Evolutionary conservation across 2,329 filamentous ascomycete genomes (phyloP), one percentile per base, ranked within the genome.

Genomic region (Ophiognomonia clavigignenti-juglandacearum): DNA sequence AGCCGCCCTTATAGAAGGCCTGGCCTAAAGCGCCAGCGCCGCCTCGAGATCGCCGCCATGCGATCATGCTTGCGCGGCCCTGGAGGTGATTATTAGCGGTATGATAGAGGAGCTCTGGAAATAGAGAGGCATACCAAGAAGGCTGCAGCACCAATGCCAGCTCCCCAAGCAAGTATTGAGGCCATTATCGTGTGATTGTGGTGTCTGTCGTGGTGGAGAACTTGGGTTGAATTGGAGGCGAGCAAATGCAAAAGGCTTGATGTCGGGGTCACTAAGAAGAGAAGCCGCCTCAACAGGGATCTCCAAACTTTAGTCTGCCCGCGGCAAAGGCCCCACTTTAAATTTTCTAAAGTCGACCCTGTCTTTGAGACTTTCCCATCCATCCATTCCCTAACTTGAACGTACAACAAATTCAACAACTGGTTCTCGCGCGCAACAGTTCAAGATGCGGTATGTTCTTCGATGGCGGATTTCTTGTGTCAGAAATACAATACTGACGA

Each of bases 1-100:
- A 98, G n/a, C 93, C 93, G 57, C 93, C 93, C 70, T 97, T 98
- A 78, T 96, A 97, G 64, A 90, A 98, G 35, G 90, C 83, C 67
- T 91, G 90, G 59, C 93, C 93, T 58, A 96, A 73, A 29, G 86
- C 84, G 56, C 86, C 86, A 39, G 87, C 75, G 54, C 85, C 85
- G 53, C 87, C 86, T 53, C 86, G 80, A 51, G 86, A 95, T 60
- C 88, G 82, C 54, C 91, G 83, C 67, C 91, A 80, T 57, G 93
- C 93, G 60, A 97, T 86, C 32, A 95, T 79, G 59, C 91, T 92
- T 51, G 93, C 92, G 63, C 93, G 88, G 56, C 93, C 92, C 90
- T 96, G 32, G 18, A 10, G 20, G n/a, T 6, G 22, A 24, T 6
- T 22, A 20, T 38, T 6, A 29, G 47, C 16, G 38, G 23, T 22